Evolutionary conservation across 2,329 filamentous ascomycete species (phyloP).

Genomic region (Chrysoporthe deuterocubensis): DNA sequence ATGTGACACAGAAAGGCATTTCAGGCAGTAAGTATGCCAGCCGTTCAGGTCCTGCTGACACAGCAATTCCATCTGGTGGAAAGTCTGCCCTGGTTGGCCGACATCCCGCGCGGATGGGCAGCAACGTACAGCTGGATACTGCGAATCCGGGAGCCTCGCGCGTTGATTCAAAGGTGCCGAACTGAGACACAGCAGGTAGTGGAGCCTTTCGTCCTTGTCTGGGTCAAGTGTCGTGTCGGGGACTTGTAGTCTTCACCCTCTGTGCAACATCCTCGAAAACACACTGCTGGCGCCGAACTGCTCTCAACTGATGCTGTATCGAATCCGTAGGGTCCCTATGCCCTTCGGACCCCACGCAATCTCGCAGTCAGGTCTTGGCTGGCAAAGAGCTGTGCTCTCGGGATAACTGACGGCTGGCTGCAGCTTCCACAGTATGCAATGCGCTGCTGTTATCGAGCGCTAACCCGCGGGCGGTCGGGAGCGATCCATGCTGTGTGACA

Average conservation of each 20-base stretch:
- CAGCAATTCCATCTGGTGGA: neutral
- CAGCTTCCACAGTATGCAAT: conserved; percentile 12
- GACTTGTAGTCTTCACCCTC: neutral
- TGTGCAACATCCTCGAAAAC: conserved; percentile 2
- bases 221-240: neutral
- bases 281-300: neutral
- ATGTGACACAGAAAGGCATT: neutral
- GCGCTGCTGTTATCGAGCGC: conserved; percentile 19
- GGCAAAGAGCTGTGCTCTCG: conserved; percentile 15
- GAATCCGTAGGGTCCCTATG: neutral
- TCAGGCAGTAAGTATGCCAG: neutral
- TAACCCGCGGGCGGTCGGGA: conserved; percentile 13
- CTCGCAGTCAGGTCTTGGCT: neutral
- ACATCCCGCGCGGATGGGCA: neutral
- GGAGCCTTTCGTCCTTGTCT: neutral
- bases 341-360: neutral
- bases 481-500: conserved; percentile 14
- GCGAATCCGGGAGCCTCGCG: neutral
- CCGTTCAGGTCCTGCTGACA: neutral
- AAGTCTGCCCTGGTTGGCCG: neutral
- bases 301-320: neutral
- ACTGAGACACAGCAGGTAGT: neutral
- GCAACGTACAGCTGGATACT: neutral
- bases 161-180: neutral
- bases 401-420: conserved; percentile 10